phyloP scores from a whole-genome alignment of 768 basidiomycete species.

The Naganishia antarctica region DNA sequence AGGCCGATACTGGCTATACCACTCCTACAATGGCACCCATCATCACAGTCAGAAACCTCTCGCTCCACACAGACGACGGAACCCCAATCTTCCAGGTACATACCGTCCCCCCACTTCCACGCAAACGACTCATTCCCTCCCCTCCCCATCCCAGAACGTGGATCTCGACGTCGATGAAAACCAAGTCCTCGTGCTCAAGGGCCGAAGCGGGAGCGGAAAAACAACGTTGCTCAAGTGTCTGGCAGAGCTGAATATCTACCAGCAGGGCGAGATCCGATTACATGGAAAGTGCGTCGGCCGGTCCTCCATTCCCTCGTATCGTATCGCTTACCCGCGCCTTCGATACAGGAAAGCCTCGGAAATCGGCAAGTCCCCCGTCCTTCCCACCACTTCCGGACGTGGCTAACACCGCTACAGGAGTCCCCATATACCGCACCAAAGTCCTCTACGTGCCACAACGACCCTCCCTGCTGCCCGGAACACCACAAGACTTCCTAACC shows the following conservation, averaged over 20 bases:
- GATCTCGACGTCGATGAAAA: constrained; percentile 63
- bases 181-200: constrained; percentile 72
- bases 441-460: constrained; percentile 85
- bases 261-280: constrained; percentile 60
- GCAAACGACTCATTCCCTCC: neutral
- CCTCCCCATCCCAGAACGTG: constrained; percentile 51
- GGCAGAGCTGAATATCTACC: constrained; percentile 69
- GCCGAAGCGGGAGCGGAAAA: constrained; percentile 71
- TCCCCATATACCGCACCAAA: constrained; percentile 70
- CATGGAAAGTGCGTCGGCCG: constrained; percentile 59
- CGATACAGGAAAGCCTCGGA: constrained; percentile 30
- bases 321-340: neutral
- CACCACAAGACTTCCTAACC: constrained; percentile 67
- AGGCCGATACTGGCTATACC: neutral
- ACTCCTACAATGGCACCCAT: neutral
- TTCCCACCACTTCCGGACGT: neutral
- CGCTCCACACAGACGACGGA: neutral
- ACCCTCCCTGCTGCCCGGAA: constrained; percentile 75
- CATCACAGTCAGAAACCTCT: constrained; percentile 7
- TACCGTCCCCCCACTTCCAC: neutral
- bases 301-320: neutral
- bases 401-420: constrained; percentile 52
- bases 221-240: constrained; percentile 75
- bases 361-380: constrained; percentile 29
- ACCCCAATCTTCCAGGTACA: constrained; percentile 7